Percentiles rank a stretch among this genome's conserved stretches.
phyloP scores from a whole-genome alignment of 129 eudicot genomes.

The Apium graveolens region DNA sequence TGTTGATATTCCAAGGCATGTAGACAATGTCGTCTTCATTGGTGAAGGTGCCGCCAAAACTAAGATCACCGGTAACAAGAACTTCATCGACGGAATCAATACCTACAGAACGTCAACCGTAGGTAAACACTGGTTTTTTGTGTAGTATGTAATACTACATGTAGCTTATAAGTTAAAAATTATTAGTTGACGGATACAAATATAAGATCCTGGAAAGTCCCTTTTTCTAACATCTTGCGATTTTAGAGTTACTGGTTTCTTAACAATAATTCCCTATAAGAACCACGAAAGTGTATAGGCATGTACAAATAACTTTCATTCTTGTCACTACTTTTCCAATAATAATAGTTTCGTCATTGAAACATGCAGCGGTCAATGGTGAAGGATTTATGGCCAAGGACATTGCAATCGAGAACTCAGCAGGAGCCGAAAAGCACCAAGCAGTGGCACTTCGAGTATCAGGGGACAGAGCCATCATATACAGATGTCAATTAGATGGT shows the following conservation, averaged over 20 bases:
- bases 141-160: background rate
- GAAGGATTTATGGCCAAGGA: constrained; percentile 24
- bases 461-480: constrained; percentile 18
- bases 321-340: background rate
- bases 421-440: constrained; percentile 25
- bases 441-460: constrained; percentile 30
- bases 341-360: background rate
- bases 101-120: constrained; percentile 61
- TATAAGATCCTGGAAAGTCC: too few species aligned
- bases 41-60: constrained; percentile 67
- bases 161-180: background rate
- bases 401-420: constrained; percentile 29
- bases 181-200: too few species aligned
- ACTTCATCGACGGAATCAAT: constrained; percentile 40
- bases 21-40: constrained; percentile 36
- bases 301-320: background rate
- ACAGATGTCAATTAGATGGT: constrained; percentile 20
- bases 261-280: background rate
- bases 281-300: background rate
- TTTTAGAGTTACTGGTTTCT: too few species aligned
- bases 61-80: constrained; percentile 61
- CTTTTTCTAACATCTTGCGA: too few species aligned
- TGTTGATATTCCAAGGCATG: constrained; percentile 35
- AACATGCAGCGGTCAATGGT: constrained; percentile 21
- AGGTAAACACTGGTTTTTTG: constrained; percentile 22